Evolutionary conservation across 495 filamentous ascomycete species (phyloP), one percentile per base, ranked within the genome.

Genomic region (Aspergillus indologenus): DNA sequence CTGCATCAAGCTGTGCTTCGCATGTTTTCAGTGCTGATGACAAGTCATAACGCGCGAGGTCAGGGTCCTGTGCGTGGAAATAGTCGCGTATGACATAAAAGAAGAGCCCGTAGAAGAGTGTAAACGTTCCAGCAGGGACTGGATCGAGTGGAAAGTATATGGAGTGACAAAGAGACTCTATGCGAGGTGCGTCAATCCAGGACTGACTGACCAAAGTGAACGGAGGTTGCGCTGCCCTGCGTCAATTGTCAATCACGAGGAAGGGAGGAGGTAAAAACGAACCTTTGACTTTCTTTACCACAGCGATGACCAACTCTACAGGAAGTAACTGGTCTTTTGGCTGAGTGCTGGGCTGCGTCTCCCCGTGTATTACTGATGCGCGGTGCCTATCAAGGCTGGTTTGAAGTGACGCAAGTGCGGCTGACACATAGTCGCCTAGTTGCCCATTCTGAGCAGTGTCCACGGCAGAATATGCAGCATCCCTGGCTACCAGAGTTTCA

Each of bases 171-270:
- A 69, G 56, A 8, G 53, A 49, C 34, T 69, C 64, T 1, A 69
- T 45, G 42, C 66, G 64, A 1, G 55, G 22, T 9, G 56, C 40
- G 29, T 66, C 54, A 49, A 60, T 54, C 67, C 67, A 69, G 5
- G 67, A 62, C 43, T 69, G 67, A 52, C 64, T 66, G 21, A 69
- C 67, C 44, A 69, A 43, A 42, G 56, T 65, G 26, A 69, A 69
- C 1, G 67, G 67, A 20, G 64, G 67, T 52, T 61, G 62, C 5
- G 60, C 67, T 68, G 22, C 20, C 29, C 14, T 18, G 5, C 17
- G 58, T 65, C 20, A 67, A 59, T 20, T 3, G 43, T 9, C n/a
- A 2, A 20, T 21, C 14, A 17, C 12, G 15, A 9, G 0, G 15
- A 29, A 20, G 0, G 26, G 20, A 29, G 21, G 19, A 23, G 18